Evolutionary conservation across 768 basidiomycete species (phyloP).

Genomic region (Tylopilus sp.): DNA sequence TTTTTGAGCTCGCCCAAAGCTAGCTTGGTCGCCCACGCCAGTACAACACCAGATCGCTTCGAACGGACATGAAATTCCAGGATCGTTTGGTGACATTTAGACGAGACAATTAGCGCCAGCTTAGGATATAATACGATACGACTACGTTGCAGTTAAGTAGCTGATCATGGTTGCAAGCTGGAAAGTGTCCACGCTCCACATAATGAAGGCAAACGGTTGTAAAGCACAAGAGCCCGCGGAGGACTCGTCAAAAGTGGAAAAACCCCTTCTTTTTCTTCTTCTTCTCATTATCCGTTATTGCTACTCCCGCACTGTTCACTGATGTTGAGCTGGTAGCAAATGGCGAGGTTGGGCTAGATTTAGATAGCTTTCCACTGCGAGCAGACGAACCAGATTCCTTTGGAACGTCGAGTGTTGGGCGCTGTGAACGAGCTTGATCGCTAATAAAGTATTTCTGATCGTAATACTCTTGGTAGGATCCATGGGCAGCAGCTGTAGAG

Average conservation of each 20-base stretch:
- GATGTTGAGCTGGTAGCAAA: constrained; percentile 51
- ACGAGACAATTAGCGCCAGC: constrained; percentile 12
- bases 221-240: neutral
- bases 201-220: neutral
- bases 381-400: constrained; percentile 22
- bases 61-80: too few species aligned
- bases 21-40: too few species aligned
- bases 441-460: constrained; percentile 69
- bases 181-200: neutral
- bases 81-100: too few species aligned
- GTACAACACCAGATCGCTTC: too few species aligned
- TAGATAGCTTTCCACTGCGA: constrained; percentile 24
- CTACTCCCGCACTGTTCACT: constrained; percentile 34
- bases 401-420: constrained; percentile 22
- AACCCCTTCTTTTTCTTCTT: constrained; percentile 77
- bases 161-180: neutral
- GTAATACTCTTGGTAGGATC: constrained; percentile 71
- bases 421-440: constrained; percentile 32
- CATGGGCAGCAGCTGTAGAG: constrained; percentile 42
- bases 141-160: neutral
- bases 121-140: constrained; percentile 9
- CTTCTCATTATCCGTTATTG: constrained; percentile 49
- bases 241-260: constrained; percentile 52
- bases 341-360: constrained; percentile 47
- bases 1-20: neutral